These are phyloP conservation scores for Yarrowia sp. DNA, from an alignment of 805 yeast genomes.

Conservation along the genomic window DNA sequence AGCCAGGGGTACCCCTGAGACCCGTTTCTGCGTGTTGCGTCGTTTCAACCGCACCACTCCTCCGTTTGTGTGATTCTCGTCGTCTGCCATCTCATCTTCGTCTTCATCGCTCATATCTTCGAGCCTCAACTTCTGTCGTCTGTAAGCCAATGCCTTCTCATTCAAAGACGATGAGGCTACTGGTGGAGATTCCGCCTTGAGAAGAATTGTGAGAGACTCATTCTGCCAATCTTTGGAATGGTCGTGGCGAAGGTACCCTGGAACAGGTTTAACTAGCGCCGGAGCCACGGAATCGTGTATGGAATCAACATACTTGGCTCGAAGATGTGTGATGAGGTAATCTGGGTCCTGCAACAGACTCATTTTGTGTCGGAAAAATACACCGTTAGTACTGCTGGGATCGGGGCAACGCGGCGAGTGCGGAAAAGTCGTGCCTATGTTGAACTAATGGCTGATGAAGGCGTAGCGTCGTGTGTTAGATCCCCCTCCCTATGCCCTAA, in stretches of 20 bases:
- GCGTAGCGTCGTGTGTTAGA: conserved; percentile 1
- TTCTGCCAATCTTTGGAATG: conserved; percentile 32
- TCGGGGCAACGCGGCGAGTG: background rate
- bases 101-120: conserved; percentile 21
- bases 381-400: background rate
- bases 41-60: conserved; percentile 27
- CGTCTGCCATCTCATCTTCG: conserved; percentile 34
- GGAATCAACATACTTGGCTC: conserved; percentile 47
- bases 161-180: conserved; percentile 42
- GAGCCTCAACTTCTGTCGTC: conserved; percentile 22
- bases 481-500: conserved; percentile 40
- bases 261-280: conserved; percentile 44
- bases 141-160: conserved; percentile 29
- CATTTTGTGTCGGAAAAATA: conserved; percentile 2
- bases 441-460: background rate
- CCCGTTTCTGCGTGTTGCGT: conserved; percentile 22
- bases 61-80: conserved; percentile 30
- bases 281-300: conserved; percentile 47
- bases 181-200: conserved; percentile 45
- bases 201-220: conserved; percentile 25
- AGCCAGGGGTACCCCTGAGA: conserved; percentile 22
- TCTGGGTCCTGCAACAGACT: conserved; percentile 39
- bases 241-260: conserved; percentile 36
- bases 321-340: conserved; percentile 47
- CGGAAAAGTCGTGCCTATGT: background rate